Conservation (phyloP, 108 stramenopile genomes). For the Pseudonitzschia multistriata region DNA sequence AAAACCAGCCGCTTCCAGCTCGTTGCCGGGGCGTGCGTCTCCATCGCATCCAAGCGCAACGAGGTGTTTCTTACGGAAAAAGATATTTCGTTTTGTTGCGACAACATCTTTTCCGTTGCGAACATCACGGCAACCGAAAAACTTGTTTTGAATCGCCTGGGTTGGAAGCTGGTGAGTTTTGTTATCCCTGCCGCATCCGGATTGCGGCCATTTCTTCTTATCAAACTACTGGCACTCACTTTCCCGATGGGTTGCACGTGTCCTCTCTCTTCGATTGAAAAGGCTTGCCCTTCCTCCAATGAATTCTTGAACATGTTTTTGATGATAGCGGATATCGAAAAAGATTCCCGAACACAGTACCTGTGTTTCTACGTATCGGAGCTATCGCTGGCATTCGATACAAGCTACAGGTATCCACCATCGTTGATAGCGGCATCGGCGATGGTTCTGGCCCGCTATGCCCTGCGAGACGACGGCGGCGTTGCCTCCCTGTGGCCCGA, state of each 20-base stretch:
- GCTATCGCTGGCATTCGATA: conserved; percentile 25
- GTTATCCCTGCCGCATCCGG: no score
- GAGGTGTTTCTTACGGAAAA: conserved; percentile 5
- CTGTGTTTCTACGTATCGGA: conserved; percentile 31
- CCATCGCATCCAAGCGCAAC: conserved; percentile 33
- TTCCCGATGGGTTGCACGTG: background rate
- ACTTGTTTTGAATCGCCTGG: conserved; percentile 18
- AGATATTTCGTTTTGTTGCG: conserved; percentile 33
- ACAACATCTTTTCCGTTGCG: conserved; percentile 25
- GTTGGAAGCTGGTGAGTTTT: conserved; percentile 37
- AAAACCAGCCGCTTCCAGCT: conserved; percentile 28
- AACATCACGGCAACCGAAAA: conserved; percentile 14
- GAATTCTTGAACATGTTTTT: conserved; percentile 17
- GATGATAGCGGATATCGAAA: background rate
- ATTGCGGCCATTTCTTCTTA: no score
- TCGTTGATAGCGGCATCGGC: conserved; percentile 29
- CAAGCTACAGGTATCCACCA: conserved; percentile 9
- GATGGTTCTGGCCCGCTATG: conserved; percentile 20
- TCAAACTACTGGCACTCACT: no score
- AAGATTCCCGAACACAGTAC: background rate
- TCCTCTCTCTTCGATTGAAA: background rate
- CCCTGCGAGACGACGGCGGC: background rate
- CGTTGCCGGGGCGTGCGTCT: conserved; percentile 32
- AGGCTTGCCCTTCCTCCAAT: conserved; percentile 8
- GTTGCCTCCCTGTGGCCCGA: conserved; percentile 10